Conservation (phyloP, 2,329 filamentous ascomycete genomes). For the Fusarium multiceps region DNA sequence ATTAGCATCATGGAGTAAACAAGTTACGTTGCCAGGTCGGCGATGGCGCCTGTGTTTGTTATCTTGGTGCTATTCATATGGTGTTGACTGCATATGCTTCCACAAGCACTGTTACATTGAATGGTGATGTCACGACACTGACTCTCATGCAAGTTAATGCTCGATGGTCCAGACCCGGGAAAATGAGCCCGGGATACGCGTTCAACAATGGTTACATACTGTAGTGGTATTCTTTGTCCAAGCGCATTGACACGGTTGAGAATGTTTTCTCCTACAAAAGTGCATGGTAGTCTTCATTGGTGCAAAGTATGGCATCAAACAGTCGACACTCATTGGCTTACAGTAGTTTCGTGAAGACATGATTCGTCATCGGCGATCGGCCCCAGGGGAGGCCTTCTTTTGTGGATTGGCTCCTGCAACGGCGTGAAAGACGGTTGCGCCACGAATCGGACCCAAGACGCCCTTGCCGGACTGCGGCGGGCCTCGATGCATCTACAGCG, state of each 20-base stretch:
- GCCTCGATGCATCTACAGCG: conserved; percentile 7
- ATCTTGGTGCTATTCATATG: conserved; percentile 6
- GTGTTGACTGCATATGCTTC: conserved; percentile 13
- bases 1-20: conserved; percentile 67
- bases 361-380: conserved; percentile 38
- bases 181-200: conserved; percentile 3
- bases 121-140: conserved; percentile 38
- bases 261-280: conserved; percentile 6
- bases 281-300: background rate
- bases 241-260: background rate
- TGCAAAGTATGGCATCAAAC: background rate
- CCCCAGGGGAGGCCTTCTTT: conserved; percentile 18
- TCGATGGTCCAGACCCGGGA: conserved; percentile 9
- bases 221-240: background rate
- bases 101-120: background rate
- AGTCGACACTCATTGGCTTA: conserved; percentile 13
- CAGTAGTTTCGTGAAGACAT: conserved; percentile 1
- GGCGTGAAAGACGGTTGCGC: conserved; percentile 29
- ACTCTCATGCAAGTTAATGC: conserved; percentile 1
- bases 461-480: conserved; percentile 31
- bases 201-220: conserved; percentile 7
- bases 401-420: conserved; percentile 20
- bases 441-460: conserved; percentile 29
- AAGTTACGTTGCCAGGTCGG: conserved; percentile 30
- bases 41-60: conserved; percentile 22